Base-by-base conservation (phyloP, 805 yeast species). In the Groenewaldozyma salmanticensis region DNA sequence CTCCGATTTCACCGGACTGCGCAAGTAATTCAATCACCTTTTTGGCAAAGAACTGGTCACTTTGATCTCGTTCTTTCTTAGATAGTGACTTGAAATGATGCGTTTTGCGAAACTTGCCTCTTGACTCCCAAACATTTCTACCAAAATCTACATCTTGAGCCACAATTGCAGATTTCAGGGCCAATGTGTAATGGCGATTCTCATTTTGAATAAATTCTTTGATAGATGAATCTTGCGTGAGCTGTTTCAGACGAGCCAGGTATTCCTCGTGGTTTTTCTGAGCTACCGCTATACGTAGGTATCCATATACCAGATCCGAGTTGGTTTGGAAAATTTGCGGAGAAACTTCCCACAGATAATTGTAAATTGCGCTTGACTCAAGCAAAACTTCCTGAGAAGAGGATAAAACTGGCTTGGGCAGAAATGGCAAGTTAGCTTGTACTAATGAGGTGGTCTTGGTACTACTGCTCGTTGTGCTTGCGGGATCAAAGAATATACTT, bases 321-420 rank as follows among this genome's bases (percentile, higher is more conserved):
- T 63, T 67, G 7, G 81, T 59, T n/a, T n/a, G n/a, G n/a, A n/a
- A n/a, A 21, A 64, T 59, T 0, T 59, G 51, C 0, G 79, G 79
- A 35, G 63, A 58, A 27, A 58, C 53, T 17, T 70, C 57, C 19
- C 75, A 44, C 11, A 75, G 62, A 51, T 69, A 77, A 1, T 71
- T 70, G 78, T 94, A 75, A 4, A 90, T 43, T 0, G 96, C 96
- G 44, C 75, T 70, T 0, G 90, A 75, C 59, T 90, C 97, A 0
- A 80, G 77, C 33, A 81, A 41, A 1, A 84, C 60, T 46, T 76
- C 70, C 18, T 65, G 54, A 11, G 56, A 46, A 2, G 63, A 46
- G 1, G 51, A 50, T 5, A 82, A 54, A 5, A 66, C 65, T 0
- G 65, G 50, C 1, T 75, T 54, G 1, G 95, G 88, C 33, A 90